Percentiles rank a stretch among this genome's conserved stretches.
Conservation (phyloP, 768 basidiomycete genomes). For the Mycena haematopus region DNA sequence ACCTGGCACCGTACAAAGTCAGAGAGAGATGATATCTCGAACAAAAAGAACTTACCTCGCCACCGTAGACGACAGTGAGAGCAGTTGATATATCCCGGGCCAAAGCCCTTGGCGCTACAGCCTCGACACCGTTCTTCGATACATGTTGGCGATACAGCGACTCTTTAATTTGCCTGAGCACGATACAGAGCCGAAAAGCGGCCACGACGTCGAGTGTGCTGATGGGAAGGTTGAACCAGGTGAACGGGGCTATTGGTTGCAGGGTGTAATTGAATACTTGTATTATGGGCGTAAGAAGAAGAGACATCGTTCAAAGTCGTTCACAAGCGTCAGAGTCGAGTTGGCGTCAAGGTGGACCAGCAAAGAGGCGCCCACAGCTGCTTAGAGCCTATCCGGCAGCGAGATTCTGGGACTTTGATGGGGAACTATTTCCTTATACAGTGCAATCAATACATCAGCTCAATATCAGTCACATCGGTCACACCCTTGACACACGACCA, state of each 20-base stretch:
- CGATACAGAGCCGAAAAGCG: slow-evolving; percentile 70
- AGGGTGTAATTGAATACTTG: slow-evolving; percentile 60
- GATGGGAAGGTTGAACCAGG: slow-evolving; percentile 66
- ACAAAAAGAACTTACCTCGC: slow-evolving; percentile 47
- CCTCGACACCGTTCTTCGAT: slow-evolving; percentile 40
- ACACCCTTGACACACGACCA: too few relatives aligned
- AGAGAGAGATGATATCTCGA: background rate
- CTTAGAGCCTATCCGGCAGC: too few relatives aligned
- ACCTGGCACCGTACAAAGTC: slow-evolving; percentile 35
- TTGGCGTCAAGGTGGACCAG: slow-evolving; percentile 4
- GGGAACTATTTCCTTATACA: too few relatives aligned
- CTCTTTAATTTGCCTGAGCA: slow-evolving; percentile 72
- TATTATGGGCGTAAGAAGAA: slow-evolving; percentile 47
- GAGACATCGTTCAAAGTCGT: slow-evolving; percentile 36
- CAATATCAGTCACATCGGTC: too few relatives aligned
- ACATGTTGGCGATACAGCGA: slow-evolving; percentile 50
- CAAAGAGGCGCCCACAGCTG: background rate
- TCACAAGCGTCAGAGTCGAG: background rate
- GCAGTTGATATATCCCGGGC: slow-evolving; percentile 62
- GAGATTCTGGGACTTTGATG: too few relatives aligned
- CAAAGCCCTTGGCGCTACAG: slow-evolving; percentile 60
- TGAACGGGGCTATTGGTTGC: slow-evolving; percentile 67
- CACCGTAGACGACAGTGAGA: slow-evolving; percentile 76
- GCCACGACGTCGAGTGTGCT: slow-evolving; percentile 73
- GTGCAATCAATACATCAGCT: too few relatives aligned